A percentile compares a stretch with the other conserved stretches of the same genome.
Conservation (phyloP, 1,139 yeast species). For the Kodamaea arcana region DNA sequence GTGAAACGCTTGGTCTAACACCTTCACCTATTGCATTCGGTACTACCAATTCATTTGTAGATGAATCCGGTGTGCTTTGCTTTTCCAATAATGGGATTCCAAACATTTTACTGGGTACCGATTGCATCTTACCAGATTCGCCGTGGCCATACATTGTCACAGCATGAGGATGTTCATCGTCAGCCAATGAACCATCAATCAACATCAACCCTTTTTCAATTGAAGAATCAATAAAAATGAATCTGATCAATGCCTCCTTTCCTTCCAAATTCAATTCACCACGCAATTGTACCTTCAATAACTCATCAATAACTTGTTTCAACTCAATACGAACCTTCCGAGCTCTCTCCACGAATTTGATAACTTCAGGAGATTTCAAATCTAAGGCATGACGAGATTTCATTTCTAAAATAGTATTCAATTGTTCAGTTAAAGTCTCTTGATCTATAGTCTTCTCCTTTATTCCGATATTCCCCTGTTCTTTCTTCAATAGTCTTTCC, state of each 20-base stretch:
- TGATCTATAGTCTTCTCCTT: not conserved
- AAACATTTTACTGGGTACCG: not conserved
- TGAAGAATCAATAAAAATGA: slow-evolving; percentile 66
- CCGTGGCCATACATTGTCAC: slow-evolving; percentile 7
- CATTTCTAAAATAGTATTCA: slow-evolving; percentile 35
- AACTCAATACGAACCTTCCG: slow-evolving; percentile 42
- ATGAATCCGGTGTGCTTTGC: slow-evolving; percentile 4
- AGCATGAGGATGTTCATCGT: slow-evolving; percentile 10
- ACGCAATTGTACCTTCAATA: slow-evolving; percentile 51
- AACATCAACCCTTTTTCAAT: slow-evolving; percentile 61
- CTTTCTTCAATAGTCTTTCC: slow-evolving; percentile 39
- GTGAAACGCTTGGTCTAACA: slow-evolving; percentile 18
- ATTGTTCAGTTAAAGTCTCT: slow-evolving; percentile 33
- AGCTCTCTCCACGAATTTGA: slow-evolving; percentile 43
- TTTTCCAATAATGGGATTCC: slow-evolving; percentile 10
- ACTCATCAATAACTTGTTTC: slow-evolving; percentile 51
- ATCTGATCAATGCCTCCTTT: slow-evolving; percentile 65
- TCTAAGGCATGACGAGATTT: slow-evolving; percentile 20
- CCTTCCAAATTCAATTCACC: slow-evolving; percentile 60
- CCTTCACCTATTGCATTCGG: slow-evolving; percentile 1
- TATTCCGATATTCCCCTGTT: slow-evolving; percentile 26
- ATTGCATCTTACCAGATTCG: slow-evolving; percentile 2
- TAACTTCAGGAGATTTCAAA: slow-evolving; percentile 23
- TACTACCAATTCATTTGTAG: not conserved
- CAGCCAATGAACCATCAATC: slow-evolving; percentile 37